A percentile compares a stretch with the other conserved stretches of the same genome.
Evolutionary conservation across 108 stramenopile species (phyloP).

Genomic region (Cyclotella cryptica): DNA sequence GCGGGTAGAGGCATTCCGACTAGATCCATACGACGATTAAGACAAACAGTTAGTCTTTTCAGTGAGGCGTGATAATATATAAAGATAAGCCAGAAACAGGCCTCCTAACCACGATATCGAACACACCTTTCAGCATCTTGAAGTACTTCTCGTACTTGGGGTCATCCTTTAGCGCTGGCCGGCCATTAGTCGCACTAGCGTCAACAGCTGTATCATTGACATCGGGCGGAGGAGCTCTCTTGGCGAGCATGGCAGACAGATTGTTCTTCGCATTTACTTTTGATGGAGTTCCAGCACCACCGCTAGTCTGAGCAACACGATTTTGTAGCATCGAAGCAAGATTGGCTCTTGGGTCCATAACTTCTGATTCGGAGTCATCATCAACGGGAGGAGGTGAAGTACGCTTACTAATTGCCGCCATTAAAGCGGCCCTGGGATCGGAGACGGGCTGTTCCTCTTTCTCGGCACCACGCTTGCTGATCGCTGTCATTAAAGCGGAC

Average conservation of each 20-base stretch:
- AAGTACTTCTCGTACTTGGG: slow-evolving; percentile 81
- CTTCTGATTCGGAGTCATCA: slow-evolving; percentile 3
- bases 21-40: slow-evolving; percentile 29
- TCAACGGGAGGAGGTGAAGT: neutral
- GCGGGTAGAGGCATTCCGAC: slow-evolving; percentile 86
- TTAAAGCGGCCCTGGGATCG: neutral
- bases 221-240: neutral
- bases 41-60: neutral
- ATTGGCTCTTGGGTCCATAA: neutral
- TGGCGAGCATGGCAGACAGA: slow-evolving; percentile 3
- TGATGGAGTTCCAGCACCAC: neutral
- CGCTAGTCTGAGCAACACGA: neutral
- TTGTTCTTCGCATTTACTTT: neutral
- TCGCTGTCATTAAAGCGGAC: slow-evolving; percentile 66
- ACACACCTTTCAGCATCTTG: slow-evolving; percentile 81
- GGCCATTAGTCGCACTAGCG: slow-evolving; percentile 18
- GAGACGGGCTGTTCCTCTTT: slow-evolving; percentile 6
- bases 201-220: slow-evolving; percentile 3
- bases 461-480: slow-evolving; percentile 54
- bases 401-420: slow-evolving; percentile 5
- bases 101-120: neutral
- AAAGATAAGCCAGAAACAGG: slow-evolving; percentile 7
- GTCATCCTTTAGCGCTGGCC: slow-evolving; percentile 79
- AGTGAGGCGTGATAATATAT: too few relatives aligned
- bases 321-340: neutral